Base-by-base conservation (phyloP, 495 filamentous ascomycete species). In the Hypoxylon trugodes region DNA sequence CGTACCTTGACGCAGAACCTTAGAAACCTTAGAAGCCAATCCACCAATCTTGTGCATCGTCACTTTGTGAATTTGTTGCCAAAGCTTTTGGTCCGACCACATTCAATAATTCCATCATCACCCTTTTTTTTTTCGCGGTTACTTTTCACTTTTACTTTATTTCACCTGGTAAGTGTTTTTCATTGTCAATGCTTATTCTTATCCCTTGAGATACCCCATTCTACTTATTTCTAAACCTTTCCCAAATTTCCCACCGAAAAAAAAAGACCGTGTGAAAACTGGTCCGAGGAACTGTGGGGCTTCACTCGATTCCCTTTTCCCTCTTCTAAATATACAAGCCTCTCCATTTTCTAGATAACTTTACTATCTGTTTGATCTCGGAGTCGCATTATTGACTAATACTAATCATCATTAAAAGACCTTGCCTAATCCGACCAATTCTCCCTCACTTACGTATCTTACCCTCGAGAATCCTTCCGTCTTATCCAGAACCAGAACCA, bases 221-320 rank as follows among this genome's bases (percentile, higher is more conserved):
- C 35, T 50, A 21, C 32, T 36, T 22, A 10, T 30, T 32, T 28
- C 35, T 10, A 36, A n/a, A n/a, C n/a, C n/a, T 18, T 30, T 38
- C 32, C 32, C 22, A 56, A 26, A 36, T 16, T 37, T 45, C 13
- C 40, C 28, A 24, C 8, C 18, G 19, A 38, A 25, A 51, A 40
- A n/a, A n/a, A n/a, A n/a, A n/a, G n/a, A 13, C 41, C 47, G 30
- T 51, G 35, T 43, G 42, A 35, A 47, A 32, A 33, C 61, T 60
- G 49, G 66, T 63, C 21, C 26, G 50, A 47, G 60, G 46, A 54
- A 28, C 47, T 69, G 62, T 64, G 62, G 66, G 66, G 62, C 62
- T n/a, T 21, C 2, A 37, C 58, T 42, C 25, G 43, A 53, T 53
- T 50, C 64, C 65, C 53, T 58, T 56, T 49, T 50, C 52, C 38